These are phyloP conservation scores for Wickerhamomyces ciferrii DNA, from an alignment of 805 yeast genomes.

Conservation along the genomic window DNA sequence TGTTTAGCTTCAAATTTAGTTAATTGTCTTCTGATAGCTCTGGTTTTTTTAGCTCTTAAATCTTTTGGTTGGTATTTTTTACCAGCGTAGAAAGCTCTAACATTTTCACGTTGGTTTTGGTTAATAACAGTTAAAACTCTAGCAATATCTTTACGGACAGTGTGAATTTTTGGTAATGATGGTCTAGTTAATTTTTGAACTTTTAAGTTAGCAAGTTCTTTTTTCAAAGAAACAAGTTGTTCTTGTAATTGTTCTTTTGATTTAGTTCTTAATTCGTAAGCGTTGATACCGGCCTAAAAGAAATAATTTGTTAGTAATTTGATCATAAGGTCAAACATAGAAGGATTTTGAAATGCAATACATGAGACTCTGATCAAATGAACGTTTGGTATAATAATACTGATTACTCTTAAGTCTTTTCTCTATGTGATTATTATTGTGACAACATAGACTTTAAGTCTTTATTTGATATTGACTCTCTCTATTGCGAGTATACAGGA, in stretches of 20 bases:
- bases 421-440: too few species aligned
- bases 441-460: too few species aligned
- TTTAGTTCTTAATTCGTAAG: conserved; percentile 95
- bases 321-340: too few species aligned
- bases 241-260: conserved; percentile 94
- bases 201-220: conserved; percentile 92
- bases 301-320: conserved; percentile 13
- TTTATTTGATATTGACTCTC: too few species aligned
- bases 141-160: conserved; percentile 98
- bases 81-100: conserved; percentile 91
- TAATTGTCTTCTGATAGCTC: conserved; percentile 98
- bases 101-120: conserved; percentile 93
- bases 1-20: conserved; percentile 79
- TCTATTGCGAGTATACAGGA: too few species aligned
- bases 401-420: too few species aligned
- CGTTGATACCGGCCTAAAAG: conserved; percentile 77
- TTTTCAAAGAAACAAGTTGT: conserved; percentile 93
- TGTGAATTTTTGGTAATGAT: conserved; percentile 92
- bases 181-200: conserved; percentile 93
- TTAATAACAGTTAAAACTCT: conserved; percentile 95
- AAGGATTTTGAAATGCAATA: too few species aligned
- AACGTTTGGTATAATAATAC: too few species aligned
- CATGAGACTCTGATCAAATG: too few species aligned
- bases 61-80: conserved; percentile 97
- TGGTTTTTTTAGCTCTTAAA: conserved; percentile 99